Conservation (phyloP, 2,329 filamentous ascomycete species). For the Lachnellula cervina region DNA sequence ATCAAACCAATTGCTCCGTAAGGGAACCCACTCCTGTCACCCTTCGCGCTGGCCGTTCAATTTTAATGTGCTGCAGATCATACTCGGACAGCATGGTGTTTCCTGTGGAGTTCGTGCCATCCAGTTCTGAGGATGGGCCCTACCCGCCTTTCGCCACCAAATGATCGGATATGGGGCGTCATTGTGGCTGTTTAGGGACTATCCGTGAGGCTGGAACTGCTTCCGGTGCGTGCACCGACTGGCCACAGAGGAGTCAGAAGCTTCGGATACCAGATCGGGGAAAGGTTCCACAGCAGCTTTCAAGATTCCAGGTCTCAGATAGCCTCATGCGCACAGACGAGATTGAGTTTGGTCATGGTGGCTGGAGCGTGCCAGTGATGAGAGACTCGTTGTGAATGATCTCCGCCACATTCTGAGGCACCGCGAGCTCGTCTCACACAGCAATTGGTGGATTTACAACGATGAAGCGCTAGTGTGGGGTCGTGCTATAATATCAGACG, state of each 20-base stretch:
- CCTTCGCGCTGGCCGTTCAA: conserved; percentile 10
- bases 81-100: conserved; percentile 21
- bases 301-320: conserved; percentile 10
- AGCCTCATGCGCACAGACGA: conserved; percentile 11
- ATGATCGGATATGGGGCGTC: background rate
- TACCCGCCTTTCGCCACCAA: conserved; percentile 1
- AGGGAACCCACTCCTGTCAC: conserved; percentile 14
- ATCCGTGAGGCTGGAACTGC: background rate
- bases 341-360: background rate
- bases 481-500: conserved; percentile 7
- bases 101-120: conserved; percentile 9
- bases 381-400: conserved; percentile 15
- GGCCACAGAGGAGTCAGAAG: background rate
- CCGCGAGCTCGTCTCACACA: background rate
- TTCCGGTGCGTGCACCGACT: conserved; percentile 8
- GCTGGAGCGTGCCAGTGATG: conserved; percentile 4
- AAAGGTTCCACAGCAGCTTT: background rate
- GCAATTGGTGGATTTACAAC: conserved; percentile 5
- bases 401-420: conserved; percentile 1
- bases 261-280: conserved; percentile 1
- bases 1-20: conserved; percentile 16
- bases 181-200: background rate
- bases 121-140: conserved; percentile 3
- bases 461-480: background rate
- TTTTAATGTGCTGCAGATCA: conserved; percentile 19